Base-by-base conservation (phyloP, 768 basidiomycete species). In the Exsudoporus frostii region DNA sequence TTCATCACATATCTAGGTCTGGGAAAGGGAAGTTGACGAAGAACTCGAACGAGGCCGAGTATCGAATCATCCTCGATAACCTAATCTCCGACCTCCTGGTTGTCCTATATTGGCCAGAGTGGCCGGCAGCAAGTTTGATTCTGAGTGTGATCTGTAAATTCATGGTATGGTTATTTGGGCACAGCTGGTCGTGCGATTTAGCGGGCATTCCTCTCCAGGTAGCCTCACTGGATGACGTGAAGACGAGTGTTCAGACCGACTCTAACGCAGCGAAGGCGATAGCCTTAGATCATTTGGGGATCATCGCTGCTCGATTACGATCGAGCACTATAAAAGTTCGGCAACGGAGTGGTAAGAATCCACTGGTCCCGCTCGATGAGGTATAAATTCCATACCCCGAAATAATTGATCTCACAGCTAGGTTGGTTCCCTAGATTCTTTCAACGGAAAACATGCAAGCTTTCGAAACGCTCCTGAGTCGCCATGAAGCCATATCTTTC, bases 51-150 rank as follows among this genome's bases (percentile, higher is more conserved):
- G 97, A 99, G 65, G 86, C 90, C 6, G 96, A 98, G 65, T 98
- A 98, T 67, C 84, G 93, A 45, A 78, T 85, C 0, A 92, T 98
- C 36, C 89, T 98, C 54, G 96, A 98, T 64, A 90, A 90, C 61
- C 75, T 98, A 11, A 83, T 98, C 38, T 83, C 85, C 2, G 97
- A 99, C 65, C 75, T 97, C 22, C 78, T 98, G 22, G 80, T 81
- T 9, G 93, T 97, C 19, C 74, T 98, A 7, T 94, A 88, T 66
- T 91, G 91, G 84, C 95, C 97, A 0, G 97, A 99, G 70, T 99
- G 96, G 94, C 97, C 97, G 7, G 95, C 91, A 10, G 91, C 97
- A 2, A 80, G 85, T 39, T 71, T 97, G 17, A 76, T 97, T 36
- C 72, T 98, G 34, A 82, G 79, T 40, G 86, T 97, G 43, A 82